Evolutionary conservation across 2,329 filamentous ascomycete genomes (phyloP).

Genomic region (Fusarium austroafricanum): DNA sequence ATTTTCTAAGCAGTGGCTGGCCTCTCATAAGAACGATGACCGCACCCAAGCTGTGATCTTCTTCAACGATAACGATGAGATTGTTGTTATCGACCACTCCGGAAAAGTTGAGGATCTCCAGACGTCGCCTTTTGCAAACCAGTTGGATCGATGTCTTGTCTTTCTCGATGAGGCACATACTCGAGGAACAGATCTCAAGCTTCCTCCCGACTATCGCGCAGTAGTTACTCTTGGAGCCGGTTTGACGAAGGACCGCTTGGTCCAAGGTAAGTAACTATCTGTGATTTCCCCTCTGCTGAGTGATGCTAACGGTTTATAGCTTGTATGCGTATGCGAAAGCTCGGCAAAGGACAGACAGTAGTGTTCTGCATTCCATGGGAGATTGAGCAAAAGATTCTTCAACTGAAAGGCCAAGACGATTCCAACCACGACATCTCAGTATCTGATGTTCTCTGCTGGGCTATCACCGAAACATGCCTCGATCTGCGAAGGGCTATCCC

Average conservation of each 20-base stretch:
- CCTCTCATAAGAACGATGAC: neutral
- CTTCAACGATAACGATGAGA: slow-evolving; percentile 66
- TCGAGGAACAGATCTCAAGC: slow-evolving; percentile 73
- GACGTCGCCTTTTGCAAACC: slow-evolving; percentile 67
- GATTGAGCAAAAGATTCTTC: slow-evolving; percentile 64
- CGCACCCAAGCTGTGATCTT: slow-evolving; percentile 61
- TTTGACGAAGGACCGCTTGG: slow-evolving; percentile 75
- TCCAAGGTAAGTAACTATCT: slow-evolving; percentile 64
- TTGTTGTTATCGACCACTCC: slow-evolving; percentile 63
- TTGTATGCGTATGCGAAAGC: slow-evolving; percentile 77
- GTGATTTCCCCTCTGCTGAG: no score
- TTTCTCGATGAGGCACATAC: slow-evolving; percentile 80
- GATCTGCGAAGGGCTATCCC: slow-evolving; percentile 28
- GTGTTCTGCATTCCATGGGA: slow-evolving; percentile 70
- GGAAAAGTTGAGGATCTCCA: slow-evolving; percentile 62
- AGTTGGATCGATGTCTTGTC: slow-evolving; percentile 70
- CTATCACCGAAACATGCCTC: slow-evolving; percentile 54
- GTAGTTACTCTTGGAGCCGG: slow-evolving; percentile 74
- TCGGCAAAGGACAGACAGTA: slow-evolving; percentile 74
- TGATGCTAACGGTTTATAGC: slow-evolving; percentile 54
- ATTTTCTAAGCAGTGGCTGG: slow-evolving; percentile 67
- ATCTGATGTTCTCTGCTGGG: slow-evolving; percentile 68
- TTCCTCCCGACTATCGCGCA: slow-evolving; percentile 69
- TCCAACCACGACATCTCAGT: slow-evolving; percentile 54
- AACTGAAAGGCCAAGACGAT: neutral